Evolutionary conservation across 371 early-diverging fungal species (phyloP).

Genomic region (Mortierella sp.): DNA sequence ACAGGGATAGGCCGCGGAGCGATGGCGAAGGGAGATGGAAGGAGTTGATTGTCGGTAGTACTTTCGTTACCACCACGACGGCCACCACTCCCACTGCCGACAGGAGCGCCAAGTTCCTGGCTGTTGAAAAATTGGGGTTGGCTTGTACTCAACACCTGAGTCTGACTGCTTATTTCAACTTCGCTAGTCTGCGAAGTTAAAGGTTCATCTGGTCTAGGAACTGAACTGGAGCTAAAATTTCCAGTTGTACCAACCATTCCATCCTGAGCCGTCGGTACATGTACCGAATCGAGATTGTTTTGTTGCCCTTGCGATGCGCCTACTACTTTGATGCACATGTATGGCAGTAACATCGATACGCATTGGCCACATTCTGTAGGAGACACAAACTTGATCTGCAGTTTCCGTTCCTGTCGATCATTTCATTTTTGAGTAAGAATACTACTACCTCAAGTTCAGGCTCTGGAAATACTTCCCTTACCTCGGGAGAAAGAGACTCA

Average conservation of each 20-base stretch:
- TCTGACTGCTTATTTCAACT: neutral
- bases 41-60: neutral
- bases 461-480: neutral
- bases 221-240: neutral
- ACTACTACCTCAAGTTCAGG: no score
- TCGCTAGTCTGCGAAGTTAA: neutral
- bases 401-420: slow-evolving; percentile 5
- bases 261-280: neutral
- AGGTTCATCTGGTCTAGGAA: neutral
- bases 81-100: neutral
- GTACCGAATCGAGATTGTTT: neutral
- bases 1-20: slow-evolving; percentile 12
- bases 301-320: neutral
- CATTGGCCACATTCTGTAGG: slow-evolving; percentile 27
- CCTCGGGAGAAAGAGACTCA: slow-evolving; percentile 3
- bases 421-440: neutral
- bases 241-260: neutral
- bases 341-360: slow-evolving; percentile 14
- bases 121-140: slow-evolving; percentile 1
- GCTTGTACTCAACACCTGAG: neutral
- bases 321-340: slow-evolving; percentile 7
- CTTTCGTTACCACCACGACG: neutral
- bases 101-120: neutral
- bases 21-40: neutral
- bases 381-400: slow-evolving; percentile 35